phyloP scores from a whole-genome alignment of 1,284 basidiomycete genomes.

The Moesziomyces antarcticus region DNA sequence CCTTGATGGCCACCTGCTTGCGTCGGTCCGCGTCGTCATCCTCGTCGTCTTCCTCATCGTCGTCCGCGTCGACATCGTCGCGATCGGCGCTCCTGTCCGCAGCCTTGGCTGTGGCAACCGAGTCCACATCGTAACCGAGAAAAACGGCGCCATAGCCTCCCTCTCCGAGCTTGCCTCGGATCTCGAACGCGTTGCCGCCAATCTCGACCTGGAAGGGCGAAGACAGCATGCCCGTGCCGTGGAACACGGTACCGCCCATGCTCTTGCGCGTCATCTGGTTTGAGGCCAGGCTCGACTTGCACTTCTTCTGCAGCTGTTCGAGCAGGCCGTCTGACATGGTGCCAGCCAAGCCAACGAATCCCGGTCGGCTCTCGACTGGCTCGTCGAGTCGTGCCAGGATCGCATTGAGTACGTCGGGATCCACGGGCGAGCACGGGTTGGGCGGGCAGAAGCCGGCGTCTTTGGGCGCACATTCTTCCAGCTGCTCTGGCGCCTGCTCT shows the following conservation, averaged over 20 bases:
- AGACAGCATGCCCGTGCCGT: conserved; percentile 28
- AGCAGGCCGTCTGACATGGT: conserved; percentile 74
- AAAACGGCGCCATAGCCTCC: conserved; percentile 97
- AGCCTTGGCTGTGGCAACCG: conserved; percentile 37
- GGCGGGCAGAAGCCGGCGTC: conserved; percentile 68
- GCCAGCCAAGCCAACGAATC: conserved; percentile 75
- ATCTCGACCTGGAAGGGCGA: conserved; percentile 26
- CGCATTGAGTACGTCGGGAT: conserved; percentile 75
- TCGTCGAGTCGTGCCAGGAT: conserved; percentile 77
- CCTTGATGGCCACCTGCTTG: conserved; percentile 83
- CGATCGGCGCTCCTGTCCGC: conserved; percentile 2
- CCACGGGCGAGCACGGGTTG: conserved; percentile 90
- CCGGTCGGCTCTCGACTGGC: conserved; percentile 72
- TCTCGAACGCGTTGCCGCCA: conserved; percentile 35
- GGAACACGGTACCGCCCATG: conserved; percentile 47
- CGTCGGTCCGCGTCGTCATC: conserved; percentile 74
- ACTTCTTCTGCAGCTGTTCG: conserved; percentile 73
- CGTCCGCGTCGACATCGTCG: conserved; percentile 2
- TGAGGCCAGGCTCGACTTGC: conserved; percentile 64
- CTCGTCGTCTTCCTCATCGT: conserved; percentile 56
- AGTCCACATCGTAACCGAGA: conserved; percentile 72
- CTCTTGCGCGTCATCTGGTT: conserved; percentile 63
- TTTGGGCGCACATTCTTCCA: neutral
- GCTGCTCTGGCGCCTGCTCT: neutral
- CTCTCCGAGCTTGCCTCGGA: conserved; percentile 90